Base-by-base conservation (phyloP, 352 stramenopile species). In the Globisporangium irregulare region DNA sequence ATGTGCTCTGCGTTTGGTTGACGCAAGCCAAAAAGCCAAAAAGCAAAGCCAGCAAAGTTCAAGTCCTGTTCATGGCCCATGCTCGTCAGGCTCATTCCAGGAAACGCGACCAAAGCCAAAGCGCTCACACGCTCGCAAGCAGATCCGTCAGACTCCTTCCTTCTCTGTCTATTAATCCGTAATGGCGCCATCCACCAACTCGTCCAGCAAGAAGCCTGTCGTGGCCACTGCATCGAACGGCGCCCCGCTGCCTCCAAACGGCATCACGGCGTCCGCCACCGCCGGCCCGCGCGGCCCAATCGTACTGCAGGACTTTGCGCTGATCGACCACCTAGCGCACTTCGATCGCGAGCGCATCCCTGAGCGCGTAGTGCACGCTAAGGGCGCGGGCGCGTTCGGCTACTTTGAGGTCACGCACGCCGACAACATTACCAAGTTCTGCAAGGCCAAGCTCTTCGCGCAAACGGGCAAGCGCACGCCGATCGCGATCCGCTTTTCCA, bases 311-410 rank as follows among this genome's bases (percentile, higher is more conserved):
- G 92, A 98, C 74, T 95, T 96, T 64, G 89, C 82, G 15, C 78
- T 97, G 32, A 81, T 97, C 34, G 92, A 98, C 75, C 84, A 95
- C 70, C 70, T 98, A 53, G 79, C 89, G n/a, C 89, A 97, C 72
- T 97, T 98, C 70, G 91, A 98, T 74, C 88, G 90, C 54, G 93
- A 98, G 71, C 85, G 92, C 18, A 95, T 98, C 64, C 93, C 93
- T 0, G 93, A 97, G 77, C 87, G 93, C 36, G 92, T 98, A 20
- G 92, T 98, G 32, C 93, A 98, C 73, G 91, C 92, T 61, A 97
- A 97, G 66, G 92, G 91, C 8, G 81, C 81, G 32, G 90, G 93
- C 60, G 93, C 92, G 15, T 97, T 97, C 67, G 92, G 92, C 18
- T 96, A 96, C 81, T 98, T 98, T 71, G 89, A 97, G 71, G 86